Conservation (phyloP, 441 rosid species). For the Brassica hybrid region DNA sequence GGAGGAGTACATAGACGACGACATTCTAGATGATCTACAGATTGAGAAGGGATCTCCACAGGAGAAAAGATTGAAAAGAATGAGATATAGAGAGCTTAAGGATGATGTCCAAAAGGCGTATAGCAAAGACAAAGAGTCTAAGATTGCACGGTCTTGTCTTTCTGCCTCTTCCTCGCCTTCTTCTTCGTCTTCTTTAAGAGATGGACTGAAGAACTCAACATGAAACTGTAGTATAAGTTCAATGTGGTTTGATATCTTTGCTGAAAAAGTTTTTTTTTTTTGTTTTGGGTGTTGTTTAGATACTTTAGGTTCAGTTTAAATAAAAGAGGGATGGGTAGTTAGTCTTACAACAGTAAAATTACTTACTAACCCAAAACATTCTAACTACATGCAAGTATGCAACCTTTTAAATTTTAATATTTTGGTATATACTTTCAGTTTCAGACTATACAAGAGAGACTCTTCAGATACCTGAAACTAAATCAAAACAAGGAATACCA, state of each 20-base stretch:
- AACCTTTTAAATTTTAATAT: not conserved
- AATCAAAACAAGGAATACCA: not conserved
- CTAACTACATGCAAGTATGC: constrained; percentile 27
- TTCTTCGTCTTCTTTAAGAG: constrained; percentile 36
- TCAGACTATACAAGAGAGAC: not conserved
- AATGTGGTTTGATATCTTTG: constrained; percentile 23
- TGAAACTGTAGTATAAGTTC: constrained; percentile 10
- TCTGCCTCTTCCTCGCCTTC: constrained; percentile 68
- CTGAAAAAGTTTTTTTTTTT: not conserved
- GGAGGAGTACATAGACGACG: no score
- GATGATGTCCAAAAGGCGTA: no score
- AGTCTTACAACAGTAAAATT: constrained; percentile 9
- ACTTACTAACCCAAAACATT: constrained; percentile 5
- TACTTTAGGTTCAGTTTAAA: constrained; percentile 8
- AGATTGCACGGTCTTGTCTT: constrained; percentile 43
- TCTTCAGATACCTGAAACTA: not conserved
- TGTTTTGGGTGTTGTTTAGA: not conserved
- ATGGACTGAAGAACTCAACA: constrained; percentile 17
- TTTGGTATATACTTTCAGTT: not conserved
- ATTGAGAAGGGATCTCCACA: constrained; percentile 61
- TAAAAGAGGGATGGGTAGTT: constrained; percentile 14
- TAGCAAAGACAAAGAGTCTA: no score
- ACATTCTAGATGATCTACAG: constrained; percentile 55
- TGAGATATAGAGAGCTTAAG: constrained; percentile 63
- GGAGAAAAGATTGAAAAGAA: constrained; percentile 63